Evolutionary conservation across 805 yeast species (phyloP), one percentile per base, ranked within the genome.

Genomic region (Allodekkera sacchari): DNA sequence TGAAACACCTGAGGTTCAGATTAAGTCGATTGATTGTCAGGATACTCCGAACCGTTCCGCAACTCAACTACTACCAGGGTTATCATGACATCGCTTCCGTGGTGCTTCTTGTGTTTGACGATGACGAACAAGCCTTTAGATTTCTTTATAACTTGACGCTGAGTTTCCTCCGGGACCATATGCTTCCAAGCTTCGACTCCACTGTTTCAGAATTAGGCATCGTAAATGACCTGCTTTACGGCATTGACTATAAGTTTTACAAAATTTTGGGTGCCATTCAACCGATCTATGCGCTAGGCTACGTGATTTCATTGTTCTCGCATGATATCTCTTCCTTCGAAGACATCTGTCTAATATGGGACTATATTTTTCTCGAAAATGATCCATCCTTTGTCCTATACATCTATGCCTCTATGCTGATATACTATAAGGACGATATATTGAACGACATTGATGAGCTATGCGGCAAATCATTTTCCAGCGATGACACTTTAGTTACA

Each of bases 1-100:
- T 52, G 11, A 45, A 28, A 32, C 30, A 36, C n/a, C 53, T 76
- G 29, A 63, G 68, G 36, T 48, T 48, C 17, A 48, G 64, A 28
- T 57, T 78, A 30, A 50, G 47, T 16, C 51, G 51, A 5, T 39
- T 78, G 10, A 67, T 84, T 4, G 53, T 69, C 10, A 59, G 61
- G 13, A 61, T 85, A 3, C 60, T 92, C 10, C 57, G 84, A 24
- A 65, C 63, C 11, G 60, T 77, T 42, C 88, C 88, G 0, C 46
- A 54, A 4, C 59, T 88, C 25, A 63, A 73, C 36, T 89, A 89
- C 54, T 89, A 87, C 53, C 98, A 89, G 56, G 98, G 98, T 0
- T 84, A 70, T 53, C 97, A 89, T 54, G 97, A 92, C 46, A 63
- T 92, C 14, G 87, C 84, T 2, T 66, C 83, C 22, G 66, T 82